These are phyloP conservation scores for Ogataea minuta DNA, from an alignment of 805 yeast species.

Conservation along the genomic window DNA sequence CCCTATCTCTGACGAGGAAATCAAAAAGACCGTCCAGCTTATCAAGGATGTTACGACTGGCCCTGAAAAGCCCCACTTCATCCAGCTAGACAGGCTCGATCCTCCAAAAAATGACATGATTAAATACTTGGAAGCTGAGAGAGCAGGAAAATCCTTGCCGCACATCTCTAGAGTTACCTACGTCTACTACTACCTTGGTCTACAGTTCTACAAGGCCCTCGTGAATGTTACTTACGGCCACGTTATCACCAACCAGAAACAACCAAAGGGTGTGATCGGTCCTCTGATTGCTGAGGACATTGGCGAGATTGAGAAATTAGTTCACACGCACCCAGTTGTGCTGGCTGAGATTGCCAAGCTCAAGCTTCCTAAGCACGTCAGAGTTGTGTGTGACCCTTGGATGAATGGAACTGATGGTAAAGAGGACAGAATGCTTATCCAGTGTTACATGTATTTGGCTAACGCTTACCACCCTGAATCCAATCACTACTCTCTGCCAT, in stretches of 20 bases:
- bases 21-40: constrained; percentile 55
- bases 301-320: constrained; percentile 48
- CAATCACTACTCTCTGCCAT: constrained; percentile 73
- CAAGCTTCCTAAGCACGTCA: constrained; percentile 53
- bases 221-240: constrained; percentile 63
- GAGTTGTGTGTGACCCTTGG: constrained; percentile 75
- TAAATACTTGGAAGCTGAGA: constrained; percentile 66
- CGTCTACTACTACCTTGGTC: constrained; percentile 59
- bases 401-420: constrained; percentile 73
- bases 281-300: constrained; percentile 70
- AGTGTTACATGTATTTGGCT: constrained; percentile 71
- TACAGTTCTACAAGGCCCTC: constrained; percentile 65
- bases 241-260: constrained; percentile 51
- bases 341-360: constrained; percentile 65
- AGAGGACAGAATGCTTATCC: constrained; percentile 62
- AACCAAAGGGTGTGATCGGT: constrained; percentile 64
- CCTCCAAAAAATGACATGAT: constrained; percentile 78
- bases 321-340: constrained; percentile 54
- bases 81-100: constrained; percentile 65
- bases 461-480: constrained; percentile 66
- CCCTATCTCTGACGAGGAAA: constrained; percentile 56
- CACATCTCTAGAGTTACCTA: constrained; percentile 66
- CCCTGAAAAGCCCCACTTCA: constrained; percentile 55
- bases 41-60: constrained; percentile 58
- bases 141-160: constrained; percentile 50